Conservation (phyloP, 371 early-diverging fungal genomes). For the Scutellospora calospora region DNA sequence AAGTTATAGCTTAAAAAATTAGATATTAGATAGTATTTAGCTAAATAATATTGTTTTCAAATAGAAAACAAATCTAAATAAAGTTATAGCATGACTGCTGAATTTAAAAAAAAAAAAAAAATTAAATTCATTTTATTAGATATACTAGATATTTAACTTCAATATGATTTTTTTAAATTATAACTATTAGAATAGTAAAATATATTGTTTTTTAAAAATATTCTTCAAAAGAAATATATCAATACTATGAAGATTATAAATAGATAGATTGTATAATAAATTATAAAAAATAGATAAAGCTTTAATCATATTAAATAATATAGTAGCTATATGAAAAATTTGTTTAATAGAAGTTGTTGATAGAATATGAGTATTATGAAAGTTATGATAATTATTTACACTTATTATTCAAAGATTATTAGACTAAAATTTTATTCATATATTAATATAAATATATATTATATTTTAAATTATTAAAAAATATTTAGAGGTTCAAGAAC, state of each 20-base stretch:
- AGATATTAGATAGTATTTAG: too few species aligned
- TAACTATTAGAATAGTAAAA: background rate
- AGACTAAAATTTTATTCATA: background rate
- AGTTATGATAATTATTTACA: constrained; percentile 4
- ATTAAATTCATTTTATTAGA: too few species aligned
- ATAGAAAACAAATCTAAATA: too few species aligned
- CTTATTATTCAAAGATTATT: background rate
- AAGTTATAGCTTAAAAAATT: too few species aligned
- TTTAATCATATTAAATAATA: background rate
- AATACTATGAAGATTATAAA: background rate
- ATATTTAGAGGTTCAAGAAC: too few species aligned
- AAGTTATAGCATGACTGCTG: too few species aligned
- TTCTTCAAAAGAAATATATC: background rate
- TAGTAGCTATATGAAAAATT: background rate
- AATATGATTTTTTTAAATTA: background rate
- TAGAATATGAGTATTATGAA: background rate
- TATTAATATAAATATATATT: background rate
- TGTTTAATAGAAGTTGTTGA: background rate
- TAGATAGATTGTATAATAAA: background rate
- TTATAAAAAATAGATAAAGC: background rate
- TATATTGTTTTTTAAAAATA: background rate
- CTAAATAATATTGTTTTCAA: too few species aligned
- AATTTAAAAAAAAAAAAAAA: too few species aligned
- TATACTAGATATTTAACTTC: too few species aligned
- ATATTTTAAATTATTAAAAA: background rate